Conservation (phyloP, 345 rosid species). For the Cochlearia excelsa region DNA sequence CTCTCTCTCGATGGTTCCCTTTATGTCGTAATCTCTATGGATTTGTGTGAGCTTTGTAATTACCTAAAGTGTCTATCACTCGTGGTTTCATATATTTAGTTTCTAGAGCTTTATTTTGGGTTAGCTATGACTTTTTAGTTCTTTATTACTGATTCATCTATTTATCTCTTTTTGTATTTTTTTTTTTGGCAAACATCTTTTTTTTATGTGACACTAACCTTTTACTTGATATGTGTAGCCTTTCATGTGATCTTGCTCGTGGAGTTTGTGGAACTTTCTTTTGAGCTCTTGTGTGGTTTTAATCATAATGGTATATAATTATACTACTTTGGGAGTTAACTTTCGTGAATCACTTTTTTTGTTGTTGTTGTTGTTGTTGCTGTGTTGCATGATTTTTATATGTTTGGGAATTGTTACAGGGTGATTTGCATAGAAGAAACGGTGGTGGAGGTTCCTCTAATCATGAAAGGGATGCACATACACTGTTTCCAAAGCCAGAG, state of each 20-base stretch:
- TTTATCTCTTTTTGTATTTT: not conserved
- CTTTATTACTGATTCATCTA: conserved; percentile 17
- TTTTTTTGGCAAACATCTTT: not conserved
- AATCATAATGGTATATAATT: conserved; percentile 22
- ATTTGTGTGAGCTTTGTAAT: not conserved
- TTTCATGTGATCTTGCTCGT: conserved; percentile 16
- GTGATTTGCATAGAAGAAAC: conserved; percentile 21
- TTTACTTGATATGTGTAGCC: conserved; percentile 19
- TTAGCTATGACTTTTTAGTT: not conserved
- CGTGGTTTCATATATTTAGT: not conserved
- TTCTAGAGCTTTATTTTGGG: conserved; percentile 12
- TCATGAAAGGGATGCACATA: conserved; percentile 25
- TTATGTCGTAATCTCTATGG: conserved; percentile 23
- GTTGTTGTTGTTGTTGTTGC: no score
- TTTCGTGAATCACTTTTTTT: not conserved
- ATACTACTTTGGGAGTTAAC: not conserved
- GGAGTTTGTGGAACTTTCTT: not conserved
- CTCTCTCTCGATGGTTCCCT: not conserved
- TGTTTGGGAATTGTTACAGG: conserved; percentile 34
- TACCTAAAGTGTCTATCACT: not conserved
- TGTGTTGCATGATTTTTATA: conserved; percentile 4
- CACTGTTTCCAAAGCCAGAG: conserved; percentile 58
- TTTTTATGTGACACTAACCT: no score
- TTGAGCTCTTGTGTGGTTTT: conserved; percentile 4
- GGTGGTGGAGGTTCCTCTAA: conserved; percentile 37